phyloP scores from a whole-genome alignment of 139 green algal species.

The Coelastrella sp. region DNA sequence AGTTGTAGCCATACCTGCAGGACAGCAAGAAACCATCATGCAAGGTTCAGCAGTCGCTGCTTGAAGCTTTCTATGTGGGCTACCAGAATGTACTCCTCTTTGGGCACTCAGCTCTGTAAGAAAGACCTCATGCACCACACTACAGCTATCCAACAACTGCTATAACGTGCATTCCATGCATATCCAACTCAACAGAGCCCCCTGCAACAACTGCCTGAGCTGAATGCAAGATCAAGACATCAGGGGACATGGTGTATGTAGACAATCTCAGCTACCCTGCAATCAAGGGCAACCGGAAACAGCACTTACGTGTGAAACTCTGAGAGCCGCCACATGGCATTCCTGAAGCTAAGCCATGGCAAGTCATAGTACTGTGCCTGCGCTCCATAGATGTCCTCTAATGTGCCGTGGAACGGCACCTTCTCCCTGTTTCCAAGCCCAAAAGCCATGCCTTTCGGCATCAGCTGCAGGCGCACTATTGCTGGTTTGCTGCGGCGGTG shows the following conservation, averaged over 20 bases:
- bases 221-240: too few species aligned
- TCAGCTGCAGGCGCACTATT: constrained; percentile 48
- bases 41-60: neutral
- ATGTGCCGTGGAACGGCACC: constrained; percentile 44
- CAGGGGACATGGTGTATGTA: too few species aligned
- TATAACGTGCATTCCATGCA: too few species aligned
- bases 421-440: constrained; percentile 39
- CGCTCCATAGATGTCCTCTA: constrained; percentile 51
- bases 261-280: too few species aligned
- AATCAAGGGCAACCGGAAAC: too few species aligned
- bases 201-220: too few species aligned
- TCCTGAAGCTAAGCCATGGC: constrained; percentile 54
- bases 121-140: too few species aligned
- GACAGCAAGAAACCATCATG: neutral
- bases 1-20: constrained; percentile 30
- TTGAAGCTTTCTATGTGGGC: neutral
- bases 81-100: too few species aligned
- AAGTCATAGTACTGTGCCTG: constrained; percentile 61
- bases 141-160: too few species aligned
- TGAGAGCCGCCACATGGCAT: constrained; percentile 50
- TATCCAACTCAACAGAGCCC: too few species aligned
- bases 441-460: constrained; percentile 53
- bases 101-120: too few species aligned
- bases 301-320: constrained; percentile 38
- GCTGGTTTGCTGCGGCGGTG: constrained; percentile 33